These are phyloP conservation scores for Encephalitozoon intestinalis DNA, from an alignment of 371 early-diverging fungal genomes.

Conservation along the genomic window DNA sequence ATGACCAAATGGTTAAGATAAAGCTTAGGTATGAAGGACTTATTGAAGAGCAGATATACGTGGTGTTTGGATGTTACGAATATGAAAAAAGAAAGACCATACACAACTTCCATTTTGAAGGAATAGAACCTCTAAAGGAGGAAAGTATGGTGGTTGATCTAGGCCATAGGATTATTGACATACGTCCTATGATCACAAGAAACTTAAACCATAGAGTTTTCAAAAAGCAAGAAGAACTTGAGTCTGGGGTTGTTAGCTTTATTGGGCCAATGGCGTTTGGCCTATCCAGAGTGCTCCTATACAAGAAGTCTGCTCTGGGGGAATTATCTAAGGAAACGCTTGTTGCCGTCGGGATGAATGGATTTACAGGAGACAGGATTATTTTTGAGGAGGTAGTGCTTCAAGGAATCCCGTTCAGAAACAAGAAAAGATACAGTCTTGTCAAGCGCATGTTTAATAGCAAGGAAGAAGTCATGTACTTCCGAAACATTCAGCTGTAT, in stretches of 20 bases:
- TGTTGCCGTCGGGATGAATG: conserved; percentile 12
- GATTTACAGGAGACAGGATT: conserved; percentile 42
- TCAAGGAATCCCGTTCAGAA: conserved; percentile 54
- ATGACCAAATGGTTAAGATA: conserved; percentile 26
- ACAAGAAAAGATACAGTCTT: conserved; percentile 46
- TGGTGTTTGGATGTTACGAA: conserved; percentile 41
- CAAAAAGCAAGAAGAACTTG: conserved; percentile 32
- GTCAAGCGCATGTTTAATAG: conserved; percentile 58
- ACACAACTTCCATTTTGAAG: conserved; percentile 33
- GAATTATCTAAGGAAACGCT: neutral
- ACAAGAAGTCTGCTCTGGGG: neutral
- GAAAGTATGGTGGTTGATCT: conserved; percentile 37
- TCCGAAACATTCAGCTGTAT: conserved; percentile 50
- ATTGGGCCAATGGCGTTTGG: conserved; percentile 49
- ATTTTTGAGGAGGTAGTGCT: conserved; percentile 48
- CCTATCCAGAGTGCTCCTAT: conserved; percentile 25
- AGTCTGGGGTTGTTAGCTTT: conserved; percentile 51
- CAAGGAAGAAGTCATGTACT: conserved; percentile 58
- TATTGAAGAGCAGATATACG: conserved; percentile 2
- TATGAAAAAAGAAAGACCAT: conserved; percentile 42
- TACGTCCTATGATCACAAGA: conserved; percentile 15
- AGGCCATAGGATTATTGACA: conserved; percentile 36
- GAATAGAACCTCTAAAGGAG: neutral
- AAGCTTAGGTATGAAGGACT: conserved; percentile 13
- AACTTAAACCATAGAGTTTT: conserved; percentile 42